Evolutionary conservation across 1,139 yeast species (phyloP).

Genomic region (Sugiyamaella japonica): DNA sequence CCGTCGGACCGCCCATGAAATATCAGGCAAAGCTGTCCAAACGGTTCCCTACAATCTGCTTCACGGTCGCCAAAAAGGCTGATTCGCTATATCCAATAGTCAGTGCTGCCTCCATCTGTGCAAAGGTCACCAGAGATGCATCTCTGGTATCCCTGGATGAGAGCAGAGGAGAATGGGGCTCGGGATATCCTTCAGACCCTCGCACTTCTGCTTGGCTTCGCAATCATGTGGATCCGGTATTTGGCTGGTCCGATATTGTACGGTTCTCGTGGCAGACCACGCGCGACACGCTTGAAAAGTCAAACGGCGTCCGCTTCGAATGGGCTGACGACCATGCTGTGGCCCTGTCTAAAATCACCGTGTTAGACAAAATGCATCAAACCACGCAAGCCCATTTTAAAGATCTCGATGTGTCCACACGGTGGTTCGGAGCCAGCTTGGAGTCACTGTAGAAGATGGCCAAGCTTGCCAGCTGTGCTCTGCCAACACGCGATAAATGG

Average conservation of each 20-base stretch:
- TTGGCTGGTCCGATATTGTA: constrained; percentile 83
- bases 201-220: constrained; percentile 74
- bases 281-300: constrained; percentile 60
- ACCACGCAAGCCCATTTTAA: constrained; percentile 11
- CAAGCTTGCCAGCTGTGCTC: no score
- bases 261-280: constrained; percentile 96
- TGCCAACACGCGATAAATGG: no score
- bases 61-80: constrained; percentile 94
- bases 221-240: constrained; percentile 60
- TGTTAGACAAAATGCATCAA: constrained; percentile 14
- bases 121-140: constrained; percentile 90
- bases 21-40: constrained; percentile 74
- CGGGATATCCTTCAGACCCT: constrained; percentile 96
- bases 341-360: constrained; percentile 17
- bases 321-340: constrained; percentile 44
- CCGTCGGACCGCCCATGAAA: constrained; percentile 91
- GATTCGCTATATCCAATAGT: constrained; percentile 94
- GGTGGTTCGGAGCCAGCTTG: constrained; percentile 26
- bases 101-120: constrained; percentile 94
- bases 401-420: constrained; percentile 22
- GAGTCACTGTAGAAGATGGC: constrained; percentile 10
- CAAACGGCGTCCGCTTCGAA: constrained; percentile 48
- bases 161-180: constrained; percentile 56
- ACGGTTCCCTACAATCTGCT: constrained; percentile 66
- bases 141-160: constrained; percentile 49